phyloP scores from a whole-genome alignment of 495 filamentous ascomycete species.

The Penicillium manginii region DNA sequence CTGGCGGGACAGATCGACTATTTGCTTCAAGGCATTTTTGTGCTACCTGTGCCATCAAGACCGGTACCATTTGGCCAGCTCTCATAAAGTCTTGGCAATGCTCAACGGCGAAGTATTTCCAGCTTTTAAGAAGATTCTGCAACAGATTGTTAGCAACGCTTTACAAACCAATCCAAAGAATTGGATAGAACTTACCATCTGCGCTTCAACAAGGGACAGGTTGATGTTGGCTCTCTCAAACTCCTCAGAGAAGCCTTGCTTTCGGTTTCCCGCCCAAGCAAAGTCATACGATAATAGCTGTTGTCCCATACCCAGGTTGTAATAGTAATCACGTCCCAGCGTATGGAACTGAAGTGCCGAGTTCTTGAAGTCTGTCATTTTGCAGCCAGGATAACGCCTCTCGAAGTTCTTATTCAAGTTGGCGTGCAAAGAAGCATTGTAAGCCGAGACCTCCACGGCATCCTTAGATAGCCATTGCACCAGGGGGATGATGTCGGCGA shows the following conservation, averaged over 20 bases:
- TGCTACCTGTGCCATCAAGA: conserved; percentile 67
- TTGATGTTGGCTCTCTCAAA: conserved; percentile 87
- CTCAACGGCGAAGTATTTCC: conserved; percentile 87
- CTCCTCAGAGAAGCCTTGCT: conserved; percentile 75
- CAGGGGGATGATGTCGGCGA: conserved; percentile 69
- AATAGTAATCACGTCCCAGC: conserved; percentile 78
- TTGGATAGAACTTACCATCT: conserved; percentile 66
- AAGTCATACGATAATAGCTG: conserved; percentile 75
- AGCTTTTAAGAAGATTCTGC: conserved; percentile 79
- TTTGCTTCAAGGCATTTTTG: conserved; percentile 75
- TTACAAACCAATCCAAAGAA: too few relatives aligned
- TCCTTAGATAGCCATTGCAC: conserved; percentile 76
- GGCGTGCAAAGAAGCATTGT: conserved; percentile 82
- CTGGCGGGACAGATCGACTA: conserved; percentile 62
- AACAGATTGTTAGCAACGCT: background rate
- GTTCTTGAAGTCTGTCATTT: conserved; percentile 74
- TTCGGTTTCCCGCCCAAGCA: conserved; percentile 70
- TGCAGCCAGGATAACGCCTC: conserved; percentile 69
- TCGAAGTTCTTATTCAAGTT: conserved; percentile 86
- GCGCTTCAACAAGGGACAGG: conserved; percentile 85
- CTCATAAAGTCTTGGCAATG: conserved; percentile 69
- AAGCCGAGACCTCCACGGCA: conserved; percentile 72
- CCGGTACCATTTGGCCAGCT: conserved; percentile 62
- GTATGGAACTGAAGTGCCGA: conserved; percentile 63
- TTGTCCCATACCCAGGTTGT: conserved; percentile 73